phyloP scores from a whole-genome alignment of 345 rosid genomes.

The Geranium brycei region DNA sequence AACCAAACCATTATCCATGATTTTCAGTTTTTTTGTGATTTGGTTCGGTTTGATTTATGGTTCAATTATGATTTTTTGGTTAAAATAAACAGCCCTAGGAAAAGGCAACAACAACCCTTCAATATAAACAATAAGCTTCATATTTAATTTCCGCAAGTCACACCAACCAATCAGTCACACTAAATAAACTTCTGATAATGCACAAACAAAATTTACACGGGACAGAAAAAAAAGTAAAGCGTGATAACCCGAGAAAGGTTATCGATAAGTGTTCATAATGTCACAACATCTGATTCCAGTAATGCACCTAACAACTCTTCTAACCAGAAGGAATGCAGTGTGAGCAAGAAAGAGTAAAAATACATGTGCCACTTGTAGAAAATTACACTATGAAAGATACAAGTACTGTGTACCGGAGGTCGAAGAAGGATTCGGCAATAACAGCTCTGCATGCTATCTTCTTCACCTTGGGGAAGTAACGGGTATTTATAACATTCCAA shows the following conservation, averaged over 20 bases:
- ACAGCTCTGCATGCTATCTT: no score
- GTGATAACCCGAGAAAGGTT: not conserved
- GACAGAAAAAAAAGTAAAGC: not conserved
- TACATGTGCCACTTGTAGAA: slow-evolving; percentile 2
- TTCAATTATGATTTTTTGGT: no score
- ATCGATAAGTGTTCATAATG: not conserved
- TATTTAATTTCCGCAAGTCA: not conserved
- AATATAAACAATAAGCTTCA: not conserved
- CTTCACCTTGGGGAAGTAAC: no score
- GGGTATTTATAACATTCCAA: no score
- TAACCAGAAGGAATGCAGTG: slow-evolving; percentile 9
- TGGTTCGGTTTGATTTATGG: no score
- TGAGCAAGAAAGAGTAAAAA: slow-evolving; percentile 4
- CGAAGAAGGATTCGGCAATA: not conserved
- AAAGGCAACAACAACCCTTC: no score
- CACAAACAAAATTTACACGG: not conserved
- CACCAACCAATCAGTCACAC: not conserved
- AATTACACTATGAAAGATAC: slow-evolving; percentile 8
- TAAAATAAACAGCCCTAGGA: no score
- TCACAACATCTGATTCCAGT: slow-evolving; percentile 15
- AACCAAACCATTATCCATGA: no score
- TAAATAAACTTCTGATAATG: not conserved
- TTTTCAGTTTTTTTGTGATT: no score
- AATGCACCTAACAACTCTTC: slow-evolving; percentile 5
- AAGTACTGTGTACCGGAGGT: slow-evolving; percentile 5